Evolutionary conservation across 192 early-diverging fungal genomes (phyloP).

Genomic region (Coemansia sp.): DNA sequence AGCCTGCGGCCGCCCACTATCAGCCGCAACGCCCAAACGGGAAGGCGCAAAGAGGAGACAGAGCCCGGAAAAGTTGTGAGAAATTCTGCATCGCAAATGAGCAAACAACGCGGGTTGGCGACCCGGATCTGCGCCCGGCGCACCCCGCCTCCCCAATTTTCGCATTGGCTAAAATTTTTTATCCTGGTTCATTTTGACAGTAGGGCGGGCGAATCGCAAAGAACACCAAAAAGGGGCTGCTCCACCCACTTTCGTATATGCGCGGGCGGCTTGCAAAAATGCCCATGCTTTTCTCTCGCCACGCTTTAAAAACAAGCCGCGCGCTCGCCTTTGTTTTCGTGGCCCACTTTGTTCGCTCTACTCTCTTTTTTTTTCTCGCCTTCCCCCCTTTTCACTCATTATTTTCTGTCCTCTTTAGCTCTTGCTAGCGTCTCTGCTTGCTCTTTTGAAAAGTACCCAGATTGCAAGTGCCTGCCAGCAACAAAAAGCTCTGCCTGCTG

Average conservation of each 20-base stretch:
- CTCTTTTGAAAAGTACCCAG: not conserved
- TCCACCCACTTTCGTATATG: no score
- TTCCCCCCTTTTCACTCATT: not conserved
- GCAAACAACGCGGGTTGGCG: conserved; percentile 4
- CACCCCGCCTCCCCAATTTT: not conserved
- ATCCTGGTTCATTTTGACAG: no score
- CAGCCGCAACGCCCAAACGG: no score
- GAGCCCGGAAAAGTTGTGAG: not conserved
- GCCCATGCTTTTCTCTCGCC: conserved; percentile 10
- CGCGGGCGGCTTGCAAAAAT: conserved; percentile 13
- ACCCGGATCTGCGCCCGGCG: conserved; percentile 4
- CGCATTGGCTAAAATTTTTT: conserved; percentile 13
- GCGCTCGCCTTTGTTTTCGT: conserved; percentile 9
- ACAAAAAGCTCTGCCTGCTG: no score
- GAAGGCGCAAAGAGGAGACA: no score
- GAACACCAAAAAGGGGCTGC: no score
- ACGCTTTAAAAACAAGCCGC: conserved; percentile 14
- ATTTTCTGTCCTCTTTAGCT: no score
- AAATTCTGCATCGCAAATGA: not conserved
- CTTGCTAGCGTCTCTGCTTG: not conserved
- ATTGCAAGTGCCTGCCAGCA: not conserved
- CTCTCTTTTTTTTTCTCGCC: not conserved
- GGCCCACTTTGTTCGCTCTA: conserved; percentile 11
- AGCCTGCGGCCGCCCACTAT: no score
- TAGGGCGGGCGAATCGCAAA: no score